Evolutionary conservation across 129 eudicot species (phyloP), one percentile per base, ranked within the genome.

Genomic region (Erigeron canadensis): DNA sequence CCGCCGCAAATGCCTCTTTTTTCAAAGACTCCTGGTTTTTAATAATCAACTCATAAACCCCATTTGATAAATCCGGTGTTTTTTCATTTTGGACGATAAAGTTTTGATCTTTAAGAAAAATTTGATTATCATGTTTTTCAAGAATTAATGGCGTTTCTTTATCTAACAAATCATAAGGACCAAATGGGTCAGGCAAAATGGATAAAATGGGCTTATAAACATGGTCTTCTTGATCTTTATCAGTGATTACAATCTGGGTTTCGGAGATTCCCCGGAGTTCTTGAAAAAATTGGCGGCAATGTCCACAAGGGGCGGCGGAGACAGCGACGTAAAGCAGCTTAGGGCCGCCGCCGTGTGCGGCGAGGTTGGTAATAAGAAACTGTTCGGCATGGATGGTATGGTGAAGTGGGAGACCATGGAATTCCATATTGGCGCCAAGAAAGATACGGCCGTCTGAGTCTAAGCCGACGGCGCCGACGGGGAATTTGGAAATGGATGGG

Each of bases 301-400:
- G 98, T 78, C 98, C 98, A 72, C 98, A 93, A 28, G 98, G 98
- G 75, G 89, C 82, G 57, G 85, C 85, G 60, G 98, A 89, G 50
- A 93, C 96, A 75, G 91, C 96, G 69, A 89, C 10, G 73, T 77
- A 38, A 1, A 74, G 56, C 11, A 89, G 87, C 23, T 63, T 73
- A 21, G 88, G 80, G 18, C 75, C 81, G 43, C 77, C 65, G 65
- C 66, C 71, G 70, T 89, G 81, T 66, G 81, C 79, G 48, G 88
- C 80, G 73, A 87, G 80, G 75, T 89, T 93, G 6, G 92, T 89
- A 74, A 89, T 40, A 13, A 93, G 86, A 42, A 93, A 93, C 83
- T 93, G 96, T 72, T 93, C 98, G 6, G 90, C 98, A 74, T 93
- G 96, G 59, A 93, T 77, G 42, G 98, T 85, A 65, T 93, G 95